A percentile compares a stretch with the other conserved stretches of the same genome.
These are phyloP conservation scores for Hyaloscypha finlandica DNA, from an alignment of 495 filamentous ascomycete species.

Conservation along the genomic window DNA sequence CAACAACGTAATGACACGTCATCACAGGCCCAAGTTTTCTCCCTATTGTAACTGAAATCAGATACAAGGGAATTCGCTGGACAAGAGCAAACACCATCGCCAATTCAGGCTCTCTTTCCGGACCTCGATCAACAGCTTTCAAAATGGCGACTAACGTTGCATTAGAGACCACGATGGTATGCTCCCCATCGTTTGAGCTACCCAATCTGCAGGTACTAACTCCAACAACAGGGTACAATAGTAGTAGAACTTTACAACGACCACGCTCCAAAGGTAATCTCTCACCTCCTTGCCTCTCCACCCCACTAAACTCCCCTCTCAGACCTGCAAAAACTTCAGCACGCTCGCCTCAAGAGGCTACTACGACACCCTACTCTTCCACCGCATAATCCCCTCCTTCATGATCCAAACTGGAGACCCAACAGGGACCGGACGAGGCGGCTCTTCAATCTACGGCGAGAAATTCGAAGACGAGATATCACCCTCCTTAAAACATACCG, in stretches of 20 bases:
- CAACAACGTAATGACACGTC: background rate
- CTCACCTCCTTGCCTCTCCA: background rate
- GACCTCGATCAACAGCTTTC: background rate
- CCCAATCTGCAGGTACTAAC: background rate
- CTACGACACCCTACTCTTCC: slow-evolving; percentile 84
- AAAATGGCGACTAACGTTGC: slow-evolving; percentile 74
- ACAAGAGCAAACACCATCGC: background rate
- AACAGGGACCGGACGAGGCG: slow-evolving; percentile 92
- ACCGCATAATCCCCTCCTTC: slow-evolving; percentile 94
- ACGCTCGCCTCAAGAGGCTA: slow-evolving; percentile 79
- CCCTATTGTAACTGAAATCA: background rate
- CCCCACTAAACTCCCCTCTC: background rate
- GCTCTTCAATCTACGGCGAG: slow-evolving; percentile 86
- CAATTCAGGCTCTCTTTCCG: background rate
- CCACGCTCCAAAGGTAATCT: slow-evolving; percentile 60
- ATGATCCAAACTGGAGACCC: slow-evolving; percentile 98
- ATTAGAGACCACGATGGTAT: slow-evolving; percentile 84
- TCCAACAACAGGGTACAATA: slow-evolving; percentile 66
- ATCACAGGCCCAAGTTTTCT: background rate
- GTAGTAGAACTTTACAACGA: slow-evolving; percentile 84
- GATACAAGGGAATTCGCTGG: background rate
- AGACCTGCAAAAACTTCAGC: slow-evolving; percentile 88
- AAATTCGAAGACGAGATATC: slow-evolving; percentile 93
- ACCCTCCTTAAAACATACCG: slow-evolving; percentile 80
- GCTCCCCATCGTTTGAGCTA: background rate